Evolutionary conservation across 805 yeast genomes (phyloP).

Genomic region (Wickerhamomyces xylosicus): DNA sequence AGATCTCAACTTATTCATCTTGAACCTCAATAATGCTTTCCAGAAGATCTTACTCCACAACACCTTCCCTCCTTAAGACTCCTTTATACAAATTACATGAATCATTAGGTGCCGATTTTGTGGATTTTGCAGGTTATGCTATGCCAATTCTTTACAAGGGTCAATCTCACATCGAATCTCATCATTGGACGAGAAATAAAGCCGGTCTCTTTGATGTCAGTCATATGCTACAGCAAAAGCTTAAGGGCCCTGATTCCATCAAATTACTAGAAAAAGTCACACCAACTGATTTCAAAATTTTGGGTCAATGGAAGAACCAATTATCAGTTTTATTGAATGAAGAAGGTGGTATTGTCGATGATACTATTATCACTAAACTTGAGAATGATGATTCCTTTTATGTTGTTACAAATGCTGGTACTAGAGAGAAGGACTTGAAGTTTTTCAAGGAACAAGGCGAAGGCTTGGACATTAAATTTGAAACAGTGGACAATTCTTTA

Average conservation of each 20-base stretch:
- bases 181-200: constrained; percentile 81
- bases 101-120: constrained; percentile 78
- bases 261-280: constrained; percentile 68
- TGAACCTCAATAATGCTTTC: not conserved
- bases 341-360: constrained; percentile 85
- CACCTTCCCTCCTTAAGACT: constrained; percentile 33
- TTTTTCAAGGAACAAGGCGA: constrained; percentile 48
- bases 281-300: constrained; percentile 69
- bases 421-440: constrained; percentile 68
- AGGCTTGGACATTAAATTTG: constrained; percentile 24
- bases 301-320: constrained; percentile 53
- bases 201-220: constrained; percentile 95
- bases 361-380: constrained; percentile 81
- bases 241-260: constrained; percentile 60
- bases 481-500: constrained; percentile 59
- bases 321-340: constrained; percentile 68
- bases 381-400: constrained; percentile 54
- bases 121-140: constrained; percentile 90
- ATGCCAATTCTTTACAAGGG: constrained; percentile 88
- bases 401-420: constrained; percentile 94
- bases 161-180: constrained; percentile 89
- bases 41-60: constrained; percentile 18
- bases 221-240: constrained; percentile 89
- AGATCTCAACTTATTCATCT: too few species aligned
- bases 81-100: constrained; percentile 78